Conservation (phyloP, 768 basidiomycete genomes). For the Antrodiella citrinella region DNA sequence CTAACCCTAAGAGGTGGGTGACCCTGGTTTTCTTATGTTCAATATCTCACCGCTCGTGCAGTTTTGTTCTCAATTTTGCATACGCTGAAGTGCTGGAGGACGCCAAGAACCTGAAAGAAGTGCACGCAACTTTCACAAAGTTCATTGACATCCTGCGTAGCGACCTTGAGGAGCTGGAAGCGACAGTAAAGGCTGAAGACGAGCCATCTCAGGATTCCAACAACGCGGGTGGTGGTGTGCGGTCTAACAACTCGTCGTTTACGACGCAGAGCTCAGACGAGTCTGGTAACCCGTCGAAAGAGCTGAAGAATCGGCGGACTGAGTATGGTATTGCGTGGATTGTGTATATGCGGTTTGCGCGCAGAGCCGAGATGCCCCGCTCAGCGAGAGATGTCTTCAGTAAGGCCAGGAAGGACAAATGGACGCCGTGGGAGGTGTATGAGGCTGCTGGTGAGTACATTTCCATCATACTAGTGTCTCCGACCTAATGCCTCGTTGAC, state of each 20-base stretch:
- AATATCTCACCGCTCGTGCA: slow-evolving; percentile 22
- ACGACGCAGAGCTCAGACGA: slow-evolving; percentile 45
- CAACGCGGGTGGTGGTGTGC: slow-evolving; percentile 16
- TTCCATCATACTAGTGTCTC: not conserved
- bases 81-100: slow-evolving; percentile 68
- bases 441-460: slow-evolving; percentile 78
- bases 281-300: slow-evolving; percentile 45
- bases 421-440: slow-evolving; percentile 86
- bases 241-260: slow-evolving; percentile 30
- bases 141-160: slow-evolving; percentile 59
- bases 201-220: slow-evolving; percentile 18
- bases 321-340: slow-evolving; percentile 78
- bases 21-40: not conserved
- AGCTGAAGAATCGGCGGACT: slow-evolving; percentile 48
- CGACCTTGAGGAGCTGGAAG: slow-evolving; percentile 57
- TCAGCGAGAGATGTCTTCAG: slow-evolving; percentile 70
- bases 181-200: slow-evolving; percentile 23
- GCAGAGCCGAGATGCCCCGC: slow-evolving; percentile 82
- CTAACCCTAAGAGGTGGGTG: slow-evolving; percentile 70
- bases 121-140: slow-evolving; percentile 63
- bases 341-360: slow-evolving; percentile 90
- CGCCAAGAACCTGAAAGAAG: slow-evolving; percentile 56
- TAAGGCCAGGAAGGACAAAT: slow-evolving; percentile 70
- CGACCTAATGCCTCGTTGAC: slow-evolving; percentile 2
- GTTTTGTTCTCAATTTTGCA: slow-evolving; percentile 87